Percentiles rank a stretch among this genome's conserved stretches.
Conservation (phyloP, 2,329 filamentous ascomycete species). For the Fusarium abutilonis region DNA sequence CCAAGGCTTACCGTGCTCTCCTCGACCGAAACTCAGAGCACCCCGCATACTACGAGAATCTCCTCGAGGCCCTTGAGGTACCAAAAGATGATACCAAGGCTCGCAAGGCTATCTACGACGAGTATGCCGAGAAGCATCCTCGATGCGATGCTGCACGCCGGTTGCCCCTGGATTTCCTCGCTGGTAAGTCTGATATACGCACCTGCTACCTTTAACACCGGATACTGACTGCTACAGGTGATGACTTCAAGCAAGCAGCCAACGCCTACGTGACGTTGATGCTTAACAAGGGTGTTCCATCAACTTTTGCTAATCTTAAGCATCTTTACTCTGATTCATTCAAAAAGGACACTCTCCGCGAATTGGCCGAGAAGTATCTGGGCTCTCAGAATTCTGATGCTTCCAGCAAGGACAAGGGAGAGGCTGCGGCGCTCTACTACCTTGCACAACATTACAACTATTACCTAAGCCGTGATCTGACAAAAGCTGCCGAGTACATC, state of each 20-base stretch:
- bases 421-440: conserved; percentile 87
- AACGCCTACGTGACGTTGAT: conserved; percentile 83
- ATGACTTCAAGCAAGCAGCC: conserved; percentile 81
- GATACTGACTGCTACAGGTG: conserved; percentile 60
- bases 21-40: conserved; percentile 90
- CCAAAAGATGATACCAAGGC: conserved; percentile 66
- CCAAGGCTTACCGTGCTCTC: conserved; percentile 80
- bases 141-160: conserved; percentile 86
- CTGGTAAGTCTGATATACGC: conserved; percentile 60
- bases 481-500: conserved; percentile 83
- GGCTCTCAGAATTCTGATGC: conserved; percentile 64
- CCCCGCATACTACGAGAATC: conserved; percentile 82
- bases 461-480: conserved; percentile 81
- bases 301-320: conserved; percentile 96
- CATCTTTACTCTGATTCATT: conserved; percentile 81
- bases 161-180: conserved; percentile 88
- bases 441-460: conserved; percentile 98
- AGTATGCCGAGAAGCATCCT: conserved; percentile 82
- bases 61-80: conserved; percentile 76
- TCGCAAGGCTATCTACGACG: conserved; percentile 75
- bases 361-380: conserved; percentile 82
- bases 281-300: conserved; percentile 92
- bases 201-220: background rate
- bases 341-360: conserved; percentile 81
- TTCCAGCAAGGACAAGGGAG: conserved; percentile 65